Evolutionary conservation across 2,329 filamentous ascomycete genomes (phyloP).

Genomic region (Rhynchosporium graminicola): DNA sequence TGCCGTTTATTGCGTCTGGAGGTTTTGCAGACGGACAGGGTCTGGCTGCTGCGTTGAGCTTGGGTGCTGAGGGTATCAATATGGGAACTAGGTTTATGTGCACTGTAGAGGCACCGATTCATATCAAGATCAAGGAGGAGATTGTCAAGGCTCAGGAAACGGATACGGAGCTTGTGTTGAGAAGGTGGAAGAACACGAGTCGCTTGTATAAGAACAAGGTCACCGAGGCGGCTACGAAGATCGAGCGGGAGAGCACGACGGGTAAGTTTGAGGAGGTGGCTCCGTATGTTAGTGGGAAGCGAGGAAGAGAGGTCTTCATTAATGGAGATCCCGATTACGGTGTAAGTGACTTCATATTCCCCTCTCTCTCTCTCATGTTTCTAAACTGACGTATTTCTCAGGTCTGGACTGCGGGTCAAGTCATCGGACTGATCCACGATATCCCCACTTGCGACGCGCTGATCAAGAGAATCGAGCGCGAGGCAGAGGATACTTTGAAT

Average conservation of each 20-base stretch:
- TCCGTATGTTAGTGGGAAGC: conserved; percentile 83
- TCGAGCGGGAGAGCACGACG: conserved; percentile 79
- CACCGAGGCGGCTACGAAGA: conserved; percentile 73
- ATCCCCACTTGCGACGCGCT: conserved; percentile 74
- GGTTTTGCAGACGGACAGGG: conserved; percentile 95
- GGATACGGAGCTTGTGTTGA: conserved; percentile 84
- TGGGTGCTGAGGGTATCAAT: conserved; percentile 93
- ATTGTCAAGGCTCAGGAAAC: conserved; percentile 89
- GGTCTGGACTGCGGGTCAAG: conserved; percentile 97
- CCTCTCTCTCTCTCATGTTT: neutral
- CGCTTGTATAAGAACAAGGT: conserved; percentile 91
- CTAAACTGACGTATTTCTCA: conserved; percentile 42
- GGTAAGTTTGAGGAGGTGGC: conserved; percentile 91
- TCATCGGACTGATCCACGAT: conserved; percentile 86
- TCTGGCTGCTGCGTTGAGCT: conserved; percentile 82
- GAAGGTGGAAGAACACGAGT: conserved; percentile 91
- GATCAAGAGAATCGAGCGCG: conserved; percentile 72
- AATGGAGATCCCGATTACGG: conserved; percentile 90
- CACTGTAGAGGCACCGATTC: conserved; percentile 89
- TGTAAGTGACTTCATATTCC: conserved; percentile 56
- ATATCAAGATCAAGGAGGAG: conserved; percentile 88
- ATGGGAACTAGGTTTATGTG: conserved; percentile 99
- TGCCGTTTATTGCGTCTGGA: conserved; percentile 94
- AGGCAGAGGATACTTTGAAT: conserved; percentile 67
- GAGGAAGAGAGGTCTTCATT: conserved; percentile 86